phyloP scores from a whole-genome alignment of 202 grass and related monocot species.

The Panicum virgatum region DNA sequence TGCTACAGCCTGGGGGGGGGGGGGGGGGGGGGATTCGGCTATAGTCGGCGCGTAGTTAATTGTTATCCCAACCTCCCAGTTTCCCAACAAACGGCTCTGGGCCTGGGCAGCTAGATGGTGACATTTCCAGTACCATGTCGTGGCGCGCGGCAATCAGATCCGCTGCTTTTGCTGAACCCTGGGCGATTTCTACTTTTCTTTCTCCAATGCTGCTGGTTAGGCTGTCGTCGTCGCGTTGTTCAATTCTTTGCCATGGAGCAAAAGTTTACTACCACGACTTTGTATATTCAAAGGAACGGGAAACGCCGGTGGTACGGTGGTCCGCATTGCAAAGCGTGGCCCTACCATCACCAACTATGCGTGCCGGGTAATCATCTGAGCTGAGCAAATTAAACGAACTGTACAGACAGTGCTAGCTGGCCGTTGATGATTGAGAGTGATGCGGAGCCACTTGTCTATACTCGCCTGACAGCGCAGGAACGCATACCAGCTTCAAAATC shows the following conservation, averaged over 20 bases:
- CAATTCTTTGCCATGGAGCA: background rate
- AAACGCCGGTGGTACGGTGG: background rate
- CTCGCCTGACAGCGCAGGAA: constrained; percentile 10
- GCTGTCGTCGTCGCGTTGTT: background rate
- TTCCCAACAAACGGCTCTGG: background rate
- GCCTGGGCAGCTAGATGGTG: background rate
- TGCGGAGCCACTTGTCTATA: constrained; percentile 23
- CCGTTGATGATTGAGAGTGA: constrained; percentile 31
- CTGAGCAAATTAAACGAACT: background rate
- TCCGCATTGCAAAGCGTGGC: constrained; percentile 19
- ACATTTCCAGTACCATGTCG: constrained; percentile 16
- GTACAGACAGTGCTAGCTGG: constrained; percentile 50
- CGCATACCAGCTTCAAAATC: background rate
- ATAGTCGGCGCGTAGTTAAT: background rate
- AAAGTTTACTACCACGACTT: background rate
- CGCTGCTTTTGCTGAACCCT: background rate
- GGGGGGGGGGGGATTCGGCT: too few relatives aligned
- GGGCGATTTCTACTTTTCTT: too few relatives aligned
- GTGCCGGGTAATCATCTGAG: constrained; percentile 21
- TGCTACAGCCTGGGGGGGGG: background rate
- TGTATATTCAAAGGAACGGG: background rate
- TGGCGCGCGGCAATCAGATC: background rate
- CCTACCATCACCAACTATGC: constrained; percentile 25
- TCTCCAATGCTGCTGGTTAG: background rate
- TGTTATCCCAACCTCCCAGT: background rate